Conservation (phyloP, 2,329 filamentous ascomycete genomes). For the Basipetospora sp. region DNA sequence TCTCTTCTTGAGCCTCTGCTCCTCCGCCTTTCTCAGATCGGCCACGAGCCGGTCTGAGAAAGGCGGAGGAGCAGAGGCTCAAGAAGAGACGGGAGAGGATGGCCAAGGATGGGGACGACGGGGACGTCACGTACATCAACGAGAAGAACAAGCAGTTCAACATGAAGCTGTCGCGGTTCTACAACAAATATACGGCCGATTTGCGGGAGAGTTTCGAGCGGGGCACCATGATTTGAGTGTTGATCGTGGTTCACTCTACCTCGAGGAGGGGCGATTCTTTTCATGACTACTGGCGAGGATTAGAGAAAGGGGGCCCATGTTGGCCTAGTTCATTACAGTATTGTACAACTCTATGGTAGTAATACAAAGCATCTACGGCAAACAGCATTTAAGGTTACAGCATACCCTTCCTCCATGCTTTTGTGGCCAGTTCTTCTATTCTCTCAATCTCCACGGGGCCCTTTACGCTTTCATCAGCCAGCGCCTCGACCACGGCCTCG, state of each 20-base stretch:
- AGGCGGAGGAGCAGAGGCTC: constrained; percentile 72
- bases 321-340: no score
- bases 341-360: neutral
- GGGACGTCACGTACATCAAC: constrained; percentile 96
- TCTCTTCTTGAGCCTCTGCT: constrained; percentile 70
- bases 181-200: constrained; percentile 96
- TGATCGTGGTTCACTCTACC: neutral
- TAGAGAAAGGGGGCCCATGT: no score
- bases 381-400: constrained; percentile 33
- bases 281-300: no score
- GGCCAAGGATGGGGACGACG: constrained; percentile 65
- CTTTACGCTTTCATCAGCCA: constrained; percentile 56
- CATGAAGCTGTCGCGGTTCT: constrained; percentile 87
- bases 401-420: constrained; percentile 84
- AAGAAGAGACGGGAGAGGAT: constrained; percentile 76
- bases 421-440: constrained; percentile 68
- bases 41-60: no score
- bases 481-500: constrained; percentile 75
- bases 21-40: constrained; percentile 80
- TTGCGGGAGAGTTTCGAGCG: constrained; percentile 96
- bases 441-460: constrained; percentile 65
- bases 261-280: no score
- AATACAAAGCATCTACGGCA: no score
- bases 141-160: constrained; percentile 99
- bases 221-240: constrained; percentile 80